Evolutionary conservation across 495 filamentous ascomycete species (phyloP).

Genomic region (Hapsidospora chrysogenum): DNA sequence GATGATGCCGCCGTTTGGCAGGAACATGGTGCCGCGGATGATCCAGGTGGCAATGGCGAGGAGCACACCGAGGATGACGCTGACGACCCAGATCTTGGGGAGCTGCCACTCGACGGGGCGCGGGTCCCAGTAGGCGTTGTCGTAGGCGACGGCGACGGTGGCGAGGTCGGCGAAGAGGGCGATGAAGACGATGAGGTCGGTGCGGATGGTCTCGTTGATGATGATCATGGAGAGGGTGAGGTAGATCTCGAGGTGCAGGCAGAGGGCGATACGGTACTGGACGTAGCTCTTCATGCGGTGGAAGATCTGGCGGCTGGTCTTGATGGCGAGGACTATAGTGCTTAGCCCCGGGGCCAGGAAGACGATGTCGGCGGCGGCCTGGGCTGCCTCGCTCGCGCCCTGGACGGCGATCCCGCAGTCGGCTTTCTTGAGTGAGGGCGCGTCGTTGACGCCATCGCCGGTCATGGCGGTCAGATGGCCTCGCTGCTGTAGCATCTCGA

Average conservation of each 20-base stretch:
- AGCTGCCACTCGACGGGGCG: conserved; percentile 87
- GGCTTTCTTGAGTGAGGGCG: conserved; percentile 88
- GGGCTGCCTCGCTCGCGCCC: conserved; percentile 82
- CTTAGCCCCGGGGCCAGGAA: conserved; percentile 82
- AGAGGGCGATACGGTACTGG: conserved; percentile 86
- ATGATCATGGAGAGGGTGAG: conserved; percentile 81
- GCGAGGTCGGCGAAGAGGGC: conserved; percentile 92
- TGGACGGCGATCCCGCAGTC: conserved; percentile 90
- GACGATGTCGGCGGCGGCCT: conserved; percentile 85
- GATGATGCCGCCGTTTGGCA: conserved; percentile 56
- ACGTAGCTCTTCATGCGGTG: conserved; percentile 96
- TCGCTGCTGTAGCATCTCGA: conserved; percentile 91
- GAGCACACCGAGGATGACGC: conserved; percentile 61
- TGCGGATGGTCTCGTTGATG: conserved; percentile 64
- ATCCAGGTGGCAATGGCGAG: conserved; percentile 76
- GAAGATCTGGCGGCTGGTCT: conserved; percentile 89
- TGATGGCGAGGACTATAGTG: conserved; percentile 83
- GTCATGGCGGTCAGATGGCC: conserved; percentile 96
- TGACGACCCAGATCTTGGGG: conserved; percentile 83
- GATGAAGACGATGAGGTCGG: conserved; percentile 79
- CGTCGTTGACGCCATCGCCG: conserved; percentile 95
- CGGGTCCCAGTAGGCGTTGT: conserved; percentile 76
- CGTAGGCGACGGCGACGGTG: conserved; percentile 83
- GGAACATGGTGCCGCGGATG: conserved; percentile 59
- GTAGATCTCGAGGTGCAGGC: conserved; percentile 77